Evolutionary conservation across 2,329 filamentous ascomycete species (phyloP), one percentile per base, ranked within the genome.

Genomic region (Exophiala sp.): DNA sequence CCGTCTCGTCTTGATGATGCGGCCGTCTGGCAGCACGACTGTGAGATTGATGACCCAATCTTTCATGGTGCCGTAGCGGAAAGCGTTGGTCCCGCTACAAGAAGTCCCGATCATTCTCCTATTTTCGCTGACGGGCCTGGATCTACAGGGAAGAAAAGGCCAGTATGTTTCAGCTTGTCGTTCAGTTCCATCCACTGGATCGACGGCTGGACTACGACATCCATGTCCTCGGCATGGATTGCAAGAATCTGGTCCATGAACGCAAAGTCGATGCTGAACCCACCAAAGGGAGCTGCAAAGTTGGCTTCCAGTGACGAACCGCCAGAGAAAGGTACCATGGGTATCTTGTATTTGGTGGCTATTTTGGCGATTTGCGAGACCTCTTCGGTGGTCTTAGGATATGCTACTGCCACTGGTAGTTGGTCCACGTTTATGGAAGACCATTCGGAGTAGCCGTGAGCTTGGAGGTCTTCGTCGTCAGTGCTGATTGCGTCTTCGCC

Each of bases 171-270:
- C 65, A 88, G 84, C 45, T 84, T 78, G 60, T 87, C 83, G 65
- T 96, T 96, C 52, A 96, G 73, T 50, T 88, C 84, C 80, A 95
- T 91, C 91, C 91, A 96, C 14, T 87, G 86, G 8, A 96, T 86
- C 6, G 88, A 88, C 2, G 91, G 91, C 69, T 96, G 91, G 2
- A 96, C 90, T 3, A 95, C 88, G 47, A 96, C 79, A 64, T 96
- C 91, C 88, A 96, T 90, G 68, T 96, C 91, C 3, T 89, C 86
- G 62, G 88, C 85, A 68, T 95, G 87, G 52, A 96, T 78, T 50
- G 85, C 78, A 32, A 96, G 63, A 20, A 96, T 87, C 64, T 85
- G 77, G 68, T 95, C 87, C 91, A 96, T 96, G 65, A 83, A 83
- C 1, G 84, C 82, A 68, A 96, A 96, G 66, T 96, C 91, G 47